phyloP scores from a whole-genome alignment of 176 grass and related monocot genomes.

The Oryza rufipogon region DNA sequence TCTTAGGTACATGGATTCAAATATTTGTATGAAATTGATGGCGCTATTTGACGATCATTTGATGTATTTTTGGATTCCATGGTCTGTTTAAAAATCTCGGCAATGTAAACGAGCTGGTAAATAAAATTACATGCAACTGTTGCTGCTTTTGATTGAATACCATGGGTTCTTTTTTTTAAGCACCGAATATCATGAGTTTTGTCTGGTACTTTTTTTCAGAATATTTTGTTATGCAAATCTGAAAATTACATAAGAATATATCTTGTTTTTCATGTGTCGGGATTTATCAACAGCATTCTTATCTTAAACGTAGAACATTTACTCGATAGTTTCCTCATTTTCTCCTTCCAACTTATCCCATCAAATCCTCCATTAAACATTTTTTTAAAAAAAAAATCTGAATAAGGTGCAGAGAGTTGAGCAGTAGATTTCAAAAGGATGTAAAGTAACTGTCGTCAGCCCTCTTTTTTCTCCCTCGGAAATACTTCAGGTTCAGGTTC shows the following conservation, averaged over 20 bases:
- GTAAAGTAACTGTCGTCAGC: constrained; percentile 16
- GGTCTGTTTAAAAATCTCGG: not conserved
- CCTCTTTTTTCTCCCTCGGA: not conserved
- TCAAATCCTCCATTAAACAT: not conserved
- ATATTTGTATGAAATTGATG: constrained; percentile 34
- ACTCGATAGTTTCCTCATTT: not conserved
- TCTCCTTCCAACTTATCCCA: not conserved
- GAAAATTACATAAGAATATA: not conserved
- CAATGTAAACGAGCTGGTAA: not conserved
- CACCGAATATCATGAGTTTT: not conserved
- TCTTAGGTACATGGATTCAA: constrained; percentile 25
- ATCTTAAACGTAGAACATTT: not conserved
- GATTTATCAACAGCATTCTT: not conserved
- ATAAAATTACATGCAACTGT: not conserved
- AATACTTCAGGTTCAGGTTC: constrained; percentile 10
- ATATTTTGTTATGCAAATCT: constrained; percentile 1
- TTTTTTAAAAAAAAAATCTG: not conserved
- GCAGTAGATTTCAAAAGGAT: constrained; percentile 43
- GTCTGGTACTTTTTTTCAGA: not conserved
- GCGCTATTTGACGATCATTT: constrained; percentile 13
- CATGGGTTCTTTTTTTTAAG: not conserved
- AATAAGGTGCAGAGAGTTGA: constrained; percentile 37
- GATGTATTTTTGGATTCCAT: constrained; percentile 12
- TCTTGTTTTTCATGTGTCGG: not conserved
- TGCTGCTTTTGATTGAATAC: constrained; percentile 8